Evolutionary conservation across 2,329 filamentous ascomycete species (phyloP).

Genomic region (Aureobasidium sp.): DNA sequence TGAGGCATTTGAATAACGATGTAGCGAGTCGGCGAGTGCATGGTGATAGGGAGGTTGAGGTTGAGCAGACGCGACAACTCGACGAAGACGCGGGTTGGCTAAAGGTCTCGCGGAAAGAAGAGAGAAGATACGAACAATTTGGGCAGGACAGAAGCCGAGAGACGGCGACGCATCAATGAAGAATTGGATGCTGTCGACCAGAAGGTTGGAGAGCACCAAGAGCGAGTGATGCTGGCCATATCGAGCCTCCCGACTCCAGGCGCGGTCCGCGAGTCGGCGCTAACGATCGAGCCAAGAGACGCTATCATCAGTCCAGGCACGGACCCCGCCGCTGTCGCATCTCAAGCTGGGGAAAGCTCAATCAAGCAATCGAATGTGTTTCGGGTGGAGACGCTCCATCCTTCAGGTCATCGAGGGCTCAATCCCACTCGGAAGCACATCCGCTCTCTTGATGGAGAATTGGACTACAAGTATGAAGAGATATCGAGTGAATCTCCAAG

Average conservation of each 20-base stretch:
- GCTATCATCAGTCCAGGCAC: background rate
- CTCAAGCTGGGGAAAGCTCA: background rate
- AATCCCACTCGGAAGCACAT: background rate
- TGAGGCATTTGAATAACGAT: slow-evolving; percentile 16
- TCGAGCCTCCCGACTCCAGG: background rate
- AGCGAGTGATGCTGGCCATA: background rate
- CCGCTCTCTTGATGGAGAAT: background rate
- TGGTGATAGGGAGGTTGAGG: slow-evolving; percentile 20
- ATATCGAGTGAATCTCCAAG: background rate
- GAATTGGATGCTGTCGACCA: slow-evolving; percentile 8
- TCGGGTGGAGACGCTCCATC: background rate
- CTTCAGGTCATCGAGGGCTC: background rate
- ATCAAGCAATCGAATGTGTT: background rate
- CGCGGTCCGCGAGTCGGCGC: background rate
- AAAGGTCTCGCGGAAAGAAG: slow-evolving; percentile 1
- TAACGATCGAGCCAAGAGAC: background rate
- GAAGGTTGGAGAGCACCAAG: background rate
- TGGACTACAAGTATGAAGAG: background rate
- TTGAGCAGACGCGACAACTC: slow-evolving; percentile 19
- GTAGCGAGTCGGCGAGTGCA: slow-evolving; percentile 16
- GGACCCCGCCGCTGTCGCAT: slow-evolving; percentile 1
- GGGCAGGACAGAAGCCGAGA: background rate
- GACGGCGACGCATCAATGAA: slow-evolving; percentile 10
- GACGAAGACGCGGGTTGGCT: background rate
- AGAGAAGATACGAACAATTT: slow-evolving; percentile 18